Base-by-base conservation (phyloP, 768 basidiomycete species). In the Cytidiella melzeri region DNA sequence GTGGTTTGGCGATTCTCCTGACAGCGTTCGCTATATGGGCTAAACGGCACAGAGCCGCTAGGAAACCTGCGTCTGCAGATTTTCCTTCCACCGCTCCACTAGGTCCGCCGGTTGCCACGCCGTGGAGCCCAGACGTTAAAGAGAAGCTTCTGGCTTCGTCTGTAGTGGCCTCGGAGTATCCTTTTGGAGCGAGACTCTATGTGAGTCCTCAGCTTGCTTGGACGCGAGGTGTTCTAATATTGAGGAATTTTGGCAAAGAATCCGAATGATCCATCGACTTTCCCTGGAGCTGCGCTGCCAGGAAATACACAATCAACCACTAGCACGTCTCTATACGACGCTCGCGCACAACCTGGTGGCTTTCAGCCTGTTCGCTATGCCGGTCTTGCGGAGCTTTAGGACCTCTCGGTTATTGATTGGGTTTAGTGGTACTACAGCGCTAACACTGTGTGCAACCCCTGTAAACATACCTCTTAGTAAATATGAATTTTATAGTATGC, bases 251-350 rank as follows among this genome's bases (percentile, higher is more conserved):
- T 37, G 7, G 24, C n/a, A n/a, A n/a, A 53, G 52, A 47, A 53
- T 27, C 47, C 52, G 9, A 39, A 51, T 19, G 47, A 51, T 26
- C 48, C 53, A 15, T 26, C 38, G 12, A 48, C 52, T 20, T 47
- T 46, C 44, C 47, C 48, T 20, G 44, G 39, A 21, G 39, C 34
- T n/a, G n/a, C n/a, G n/a, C n/a, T n/a, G n/a, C n/a, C n/a, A n/a
- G n/a, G n/a, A n/a, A n/a, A n/a, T n/a, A n/a, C n/a, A n/a, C n/a
- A n/a, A n/a, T n/a, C n/a, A n/a, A n/a, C n/a, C n/a, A n/a, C n/a
- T n/a, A n/a, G n/a, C n/a, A n/a, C n/a, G n/a, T n/a, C n/a, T n/a
- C n/a, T n/a, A n/a, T n/a, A n/a, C n/a, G n/a, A n/a, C n/a, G n/a
- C n/a, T n/a, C n/a, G n/a, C n/a, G n/a, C n/a, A n/a, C n/a, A n/a